Evolutionary conservation across 192 early-diverging fungal genomes (phyloP).

Genomic region (Umbelopsis ramanniana): DNA sequence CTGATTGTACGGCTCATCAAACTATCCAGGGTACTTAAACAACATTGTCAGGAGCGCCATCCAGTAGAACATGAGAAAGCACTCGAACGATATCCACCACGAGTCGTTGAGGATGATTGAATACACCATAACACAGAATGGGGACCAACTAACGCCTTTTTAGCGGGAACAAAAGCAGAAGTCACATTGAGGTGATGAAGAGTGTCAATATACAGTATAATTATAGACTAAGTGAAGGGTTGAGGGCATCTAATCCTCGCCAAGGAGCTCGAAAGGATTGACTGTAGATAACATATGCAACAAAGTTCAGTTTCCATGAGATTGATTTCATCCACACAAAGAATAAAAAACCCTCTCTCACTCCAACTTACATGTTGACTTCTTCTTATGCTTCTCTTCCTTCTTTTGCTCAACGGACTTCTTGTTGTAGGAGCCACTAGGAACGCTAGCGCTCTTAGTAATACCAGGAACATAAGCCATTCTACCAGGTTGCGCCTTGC

Average conservation of each 20-base stretch:
- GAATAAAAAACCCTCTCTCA: background rate
- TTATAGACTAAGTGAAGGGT: background rate
- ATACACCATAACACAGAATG: background rate
- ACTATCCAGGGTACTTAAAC: constrained; percentile 28
- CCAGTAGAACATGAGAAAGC: constrained; percentile 29
- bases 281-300: background rate
- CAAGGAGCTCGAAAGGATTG: constrained; percentile 19
- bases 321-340: background rate
- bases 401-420: constrained; percentile 40
- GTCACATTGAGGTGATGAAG: background rate
- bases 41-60: constrained; percentile 26
- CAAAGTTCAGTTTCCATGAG: background rate
- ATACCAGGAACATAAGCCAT: constrained; percentile 66
- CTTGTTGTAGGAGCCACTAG: constrained; percentile 19
- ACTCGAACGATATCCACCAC: constrained; percentile 33
- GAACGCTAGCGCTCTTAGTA: constrained; percentile 39
- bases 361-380: constrained; percentile 39
- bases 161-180: background rate
- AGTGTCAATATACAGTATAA: constrained; percentile 14
- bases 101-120: constrained; percentile 31
- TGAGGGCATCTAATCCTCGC: constrained; percentile 2
- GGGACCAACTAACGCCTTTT: background rate
- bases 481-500: constrained; percentile 60
- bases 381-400: constrained; percentile 32
- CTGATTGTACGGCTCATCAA: background rate